These are phyloP conservation scores for Picochlorum sp. DNA, from an alignment of 139 green algal species.

Conservation along the genomic window DNA sequence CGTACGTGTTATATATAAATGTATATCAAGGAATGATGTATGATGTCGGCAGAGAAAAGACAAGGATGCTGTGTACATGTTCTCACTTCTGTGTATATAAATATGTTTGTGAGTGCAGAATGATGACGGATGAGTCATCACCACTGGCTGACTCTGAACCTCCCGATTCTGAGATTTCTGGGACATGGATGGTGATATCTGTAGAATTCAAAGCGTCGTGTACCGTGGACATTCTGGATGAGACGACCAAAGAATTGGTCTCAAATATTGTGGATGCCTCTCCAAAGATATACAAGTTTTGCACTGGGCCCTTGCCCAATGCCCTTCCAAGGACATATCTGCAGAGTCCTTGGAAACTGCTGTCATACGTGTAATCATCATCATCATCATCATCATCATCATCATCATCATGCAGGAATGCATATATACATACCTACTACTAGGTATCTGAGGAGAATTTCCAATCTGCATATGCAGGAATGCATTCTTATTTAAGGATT, in stretches of 20 bases:
- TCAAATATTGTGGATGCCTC: background rate
- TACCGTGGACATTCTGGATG: background rate
- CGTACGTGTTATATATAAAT: background rate
- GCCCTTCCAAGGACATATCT: background rate
- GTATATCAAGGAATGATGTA: too few relatives aligned
- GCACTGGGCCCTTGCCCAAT: slow-evolving; percentile 15
- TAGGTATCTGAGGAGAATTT: too few relatives aligned
- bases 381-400: too few relatives aligned
- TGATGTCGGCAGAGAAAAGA: too few relatives aligned
- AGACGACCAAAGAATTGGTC: slow-evolving; percentile 1
- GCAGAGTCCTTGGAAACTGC: background rate
- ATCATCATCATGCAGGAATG: too few relatives aligned
- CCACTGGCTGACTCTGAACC: background rate
- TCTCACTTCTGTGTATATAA: too few relatives aligned
- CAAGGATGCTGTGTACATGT: too few relatives aligned
- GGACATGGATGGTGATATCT: background rate
- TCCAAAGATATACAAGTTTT: slow-evolving; percentile 16
- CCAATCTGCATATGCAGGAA: too few relatives aligned
- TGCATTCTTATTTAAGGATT: too few relatives aligned
- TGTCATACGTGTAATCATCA: background rate
- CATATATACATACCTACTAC: too few relatives aligned
- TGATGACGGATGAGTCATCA: background rate
- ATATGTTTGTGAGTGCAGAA: background rate
- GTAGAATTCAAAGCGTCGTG: slow-evolving; percentile 5
- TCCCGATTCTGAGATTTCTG: slow-evolving; percentile 1